phyloP scores from a whole-genome alignment of 2,329 filamentous ascomycete species.

The Cytospora leucostoma region DNA sequence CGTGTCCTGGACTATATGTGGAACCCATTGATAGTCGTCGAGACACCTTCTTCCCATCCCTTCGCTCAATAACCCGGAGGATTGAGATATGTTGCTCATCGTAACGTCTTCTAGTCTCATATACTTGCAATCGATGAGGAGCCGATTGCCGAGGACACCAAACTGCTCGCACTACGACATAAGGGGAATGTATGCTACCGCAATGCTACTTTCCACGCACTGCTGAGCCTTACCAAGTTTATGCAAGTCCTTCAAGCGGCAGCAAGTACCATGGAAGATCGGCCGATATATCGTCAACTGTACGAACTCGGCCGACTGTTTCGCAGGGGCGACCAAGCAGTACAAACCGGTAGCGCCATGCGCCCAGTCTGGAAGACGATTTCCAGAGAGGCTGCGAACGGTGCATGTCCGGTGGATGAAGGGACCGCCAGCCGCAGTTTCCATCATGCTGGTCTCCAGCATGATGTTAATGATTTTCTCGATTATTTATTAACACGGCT shows the following conservation, averaged over 20 bases:
- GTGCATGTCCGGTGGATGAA: not conserved
- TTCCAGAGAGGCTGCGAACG: not conserved
- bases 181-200: not conserved
- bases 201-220: conserved; percentile 4
- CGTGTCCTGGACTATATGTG: too few relatives aligned
- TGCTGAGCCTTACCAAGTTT: conserved; percentile 8
- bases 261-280: not conserved
- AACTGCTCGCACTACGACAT: not conserved
- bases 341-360: not conserved
- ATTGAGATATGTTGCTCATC: not conserved
- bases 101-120: not conserved
- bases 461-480: not conserved
- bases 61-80: too few relatives aligned
- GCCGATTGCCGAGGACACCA: not conserved
- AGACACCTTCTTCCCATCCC: too few relatives aligned
- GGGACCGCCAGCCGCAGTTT: accelerated
- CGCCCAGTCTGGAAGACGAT: not conserved
- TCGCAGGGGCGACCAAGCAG: not conserved
- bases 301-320: not conserved
- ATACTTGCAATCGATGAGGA: not conserved
- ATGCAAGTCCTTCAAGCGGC: not conserved
- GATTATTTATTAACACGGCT: not conserved
- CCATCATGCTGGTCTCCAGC: not conserved
- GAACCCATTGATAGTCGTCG: too few relatives aligned
- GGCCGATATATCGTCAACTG: not conserved